A percentile compares a stretch with the other conserved stretches of the same genome.
Evolutionary conservation across 1,284 basidiomycete species (phyloP).

Genomic region (Stereum hirsutum): DNA sequence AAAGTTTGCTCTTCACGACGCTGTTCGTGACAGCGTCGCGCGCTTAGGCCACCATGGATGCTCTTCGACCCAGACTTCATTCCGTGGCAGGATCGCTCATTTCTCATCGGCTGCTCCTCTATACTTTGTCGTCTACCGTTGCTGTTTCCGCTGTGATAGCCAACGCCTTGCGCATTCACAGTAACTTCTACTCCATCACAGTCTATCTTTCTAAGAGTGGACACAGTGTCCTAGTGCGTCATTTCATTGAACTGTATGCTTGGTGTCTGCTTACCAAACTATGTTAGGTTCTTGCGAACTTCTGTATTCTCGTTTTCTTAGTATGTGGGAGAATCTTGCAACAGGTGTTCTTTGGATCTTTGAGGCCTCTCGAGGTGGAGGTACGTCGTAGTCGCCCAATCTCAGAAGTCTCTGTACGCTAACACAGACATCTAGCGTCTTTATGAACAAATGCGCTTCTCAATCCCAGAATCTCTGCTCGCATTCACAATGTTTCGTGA

Average conservation of each 20-base stretch:
- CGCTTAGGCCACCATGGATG: conserved; percentile 28
- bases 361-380: conserved; percentile 89
- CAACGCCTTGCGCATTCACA: conserved; percentile 76
- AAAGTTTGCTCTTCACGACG: no score
- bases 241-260: neutral
- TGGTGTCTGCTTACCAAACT: conserved; percentile 5
- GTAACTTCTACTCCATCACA: conserved; percentile 91
- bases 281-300: conserved; percentile 87
- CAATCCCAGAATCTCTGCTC: conserved; percentile 91
- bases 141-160: conserved; percentile 65
- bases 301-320: conserved; percentile 73
- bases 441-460: conserved; percentile 95
- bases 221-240: conserved; percentile 75
- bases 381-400: conserved; percentile 32
- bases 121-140: conserved; percentile 59
- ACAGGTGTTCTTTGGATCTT: conserved; percentile 84
- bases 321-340: conserved; percentile 74
- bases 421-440: conserved; percentile 51
- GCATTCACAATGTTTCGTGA: conserved; percentile 96
- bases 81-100: conserved; percentile 39
- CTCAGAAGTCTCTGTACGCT: conserved; percentile 2
- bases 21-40: no score
- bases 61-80: conserved; percentile 29
- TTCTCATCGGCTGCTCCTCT: conserved; percentile 60
- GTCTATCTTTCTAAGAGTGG: conserved; percentile 92